These are phyloP conservation scores for Globisporangium uncinulatum DNA, from an alignment of 352 stramenopile genomes.

Conservation along the genomic window DNA sequence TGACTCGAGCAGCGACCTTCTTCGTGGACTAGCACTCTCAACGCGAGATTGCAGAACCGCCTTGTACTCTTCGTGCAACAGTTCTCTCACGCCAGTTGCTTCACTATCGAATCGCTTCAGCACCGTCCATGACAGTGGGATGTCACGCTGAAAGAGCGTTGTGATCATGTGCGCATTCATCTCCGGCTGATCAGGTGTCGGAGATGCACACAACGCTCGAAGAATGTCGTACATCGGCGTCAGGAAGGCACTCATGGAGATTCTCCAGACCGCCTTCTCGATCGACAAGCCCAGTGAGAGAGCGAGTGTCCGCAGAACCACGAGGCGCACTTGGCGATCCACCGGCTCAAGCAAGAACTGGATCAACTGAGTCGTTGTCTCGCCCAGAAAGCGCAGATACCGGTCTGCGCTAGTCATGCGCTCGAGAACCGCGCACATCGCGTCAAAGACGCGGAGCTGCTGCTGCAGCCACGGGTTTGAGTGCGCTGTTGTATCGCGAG, in stretches of 20 bases:
- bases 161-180: constrained; percentile 11
- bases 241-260: constrained; percentile 9
- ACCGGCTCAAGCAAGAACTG: background rate
- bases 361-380: constrained; percentile 6
- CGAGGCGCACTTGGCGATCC: background rate
- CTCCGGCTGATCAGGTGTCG: background rate
- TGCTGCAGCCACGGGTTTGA: background rate
- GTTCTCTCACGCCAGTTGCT: background rate
- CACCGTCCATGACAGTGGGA: background rate
- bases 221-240: constrained; percentile 9
- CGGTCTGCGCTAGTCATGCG: constrained; percentile 14
- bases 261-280: constrained; percentile 13
- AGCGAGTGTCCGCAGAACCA: constrained; percentile 4
- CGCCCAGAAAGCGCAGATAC: constrained; percentile 7
- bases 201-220: constrained; percentile 1
- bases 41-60: background rate
- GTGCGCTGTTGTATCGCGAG: no score
- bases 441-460: constrained; percentile 10
- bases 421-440: constrained; percentile 8
- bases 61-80: constrained; percentile 11
- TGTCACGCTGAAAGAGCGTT: constrained; percentile 7
- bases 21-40: background rate
- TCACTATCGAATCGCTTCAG: background rate
- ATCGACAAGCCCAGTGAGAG: constrained; percentile 10
- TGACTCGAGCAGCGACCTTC: constrained; percentile 10